Conservation (phyloP, 2,329 filamentous ascomycete species). For the Xylariaceae sp. region DNA sequence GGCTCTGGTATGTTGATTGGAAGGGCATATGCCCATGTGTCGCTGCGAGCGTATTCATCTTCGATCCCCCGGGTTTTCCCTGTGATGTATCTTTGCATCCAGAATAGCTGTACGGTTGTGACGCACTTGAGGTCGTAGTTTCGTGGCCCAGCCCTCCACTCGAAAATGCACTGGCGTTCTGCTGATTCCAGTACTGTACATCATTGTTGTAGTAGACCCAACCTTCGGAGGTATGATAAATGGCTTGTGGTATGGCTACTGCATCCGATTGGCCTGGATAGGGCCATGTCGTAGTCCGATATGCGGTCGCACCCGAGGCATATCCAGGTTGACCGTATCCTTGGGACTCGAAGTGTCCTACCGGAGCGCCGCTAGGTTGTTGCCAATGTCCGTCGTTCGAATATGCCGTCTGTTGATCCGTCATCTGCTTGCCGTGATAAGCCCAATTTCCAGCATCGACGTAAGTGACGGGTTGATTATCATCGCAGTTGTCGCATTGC, state of each 20-base stretch:
- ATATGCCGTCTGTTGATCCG: slow-evolving; percentile 4
- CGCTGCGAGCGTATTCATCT: slow-evolving; percentile 8
- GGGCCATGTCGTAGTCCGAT: slow-evolving; percentile 5
- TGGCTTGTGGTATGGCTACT: slow-evolving; percentile 12
- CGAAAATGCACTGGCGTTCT: slow-evolving; percentile 1
- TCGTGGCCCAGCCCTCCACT: too few species aligned
- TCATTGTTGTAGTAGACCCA: slow-evolving; percentile 6
- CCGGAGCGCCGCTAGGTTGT: slow-evolving; percentile 3
- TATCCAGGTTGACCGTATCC: slow-evolving; percentile 2
- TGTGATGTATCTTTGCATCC: not conserved
- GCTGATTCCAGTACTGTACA: slow-evolving; percentile 12
- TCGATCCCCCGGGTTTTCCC: not conserved
- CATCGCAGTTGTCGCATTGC: slow-evolving; percentile 6
- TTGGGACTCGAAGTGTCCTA: not conserved
- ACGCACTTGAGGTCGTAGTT: too few species aligned
- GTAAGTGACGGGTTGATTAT: slow-evolving; percentile 8
- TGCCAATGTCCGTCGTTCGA: slow-evolving; percentile 8
- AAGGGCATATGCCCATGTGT: slow-evolving; percentile 1
- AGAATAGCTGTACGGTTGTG: too few species aligned
- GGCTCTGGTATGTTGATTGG: not conserved
- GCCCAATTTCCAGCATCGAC: slow-evolving; percentile 7
- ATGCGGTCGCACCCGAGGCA: not conserved
- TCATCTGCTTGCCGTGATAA: slow-evolving; percentile 2
- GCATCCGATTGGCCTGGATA: slow-evolving; percentile 1
- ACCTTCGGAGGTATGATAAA: slow-evolving; percentile 7